Percentiles rank a stretch among this genome's conserved stretches.
These are phyloP conservation scores for Boletus sp. DNA, from an alignment of 768 basidiomycete genomes.

Conservation along the genomic window DNA sequence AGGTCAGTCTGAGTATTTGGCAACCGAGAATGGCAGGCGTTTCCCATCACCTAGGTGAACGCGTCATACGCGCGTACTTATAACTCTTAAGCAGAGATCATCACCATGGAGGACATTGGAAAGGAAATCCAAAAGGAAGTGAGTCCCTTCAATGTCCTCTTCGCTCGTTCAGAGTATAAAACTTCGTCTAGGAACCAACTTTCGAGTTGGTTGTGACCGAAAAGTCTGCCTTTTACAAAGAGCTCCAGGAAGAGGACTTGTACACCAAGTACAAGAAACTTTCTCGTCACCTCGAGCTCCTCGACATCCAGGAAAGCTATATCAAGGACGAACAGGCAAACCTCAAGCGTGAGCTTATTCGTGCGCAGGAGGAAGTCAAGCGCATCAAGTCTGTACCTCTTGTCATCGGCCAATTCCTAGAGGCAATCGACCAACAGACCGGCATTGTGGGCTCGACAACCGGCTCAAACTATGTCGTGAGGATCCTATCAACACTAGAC, in stretches of 20 bases:
- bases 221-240: slow-evolving; percentile 82
- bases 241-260: slow-evolving; percentile 87
- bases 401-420: slow-evolving; percentile 98
- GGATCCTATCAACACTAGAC: slow-evolving; percentile 95
- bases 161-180: slow-evolving; percentile 1
- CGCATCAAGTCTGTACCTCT: slow-evolving; percentile 98
- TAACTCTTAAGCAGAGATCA: slow-evolving; percentile 10
- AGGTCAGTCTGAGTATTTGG: neutral
- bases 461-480: slow-evolving; percentile 96
- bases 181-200: slow-evolving; percentile 68
- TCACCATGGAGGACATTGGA: slow-evolving; percentile 82
- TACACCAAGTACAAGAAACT: slow-evolving; percentile 98
- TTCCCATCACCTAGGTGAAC: slow-evolving; percentile 30
- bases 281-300: slow-evolving; percentile 90
- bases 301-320: slow-evolving; percentile 92
- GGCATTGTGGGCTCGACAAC: slow-evolving; percentile 98
- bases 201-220: slow-evolving; percentile 86
- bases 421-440: slow-evolving; percentile 96
- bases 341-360: slow-evolving; percentile 94
- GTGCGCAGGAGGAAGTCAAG: slow-evolving; percentile 99
- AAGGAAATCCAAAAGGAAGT: slow-evolving; percentile 83
- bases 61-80: slow-evolving; percentile 22
- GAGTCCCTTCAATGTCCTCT: slow-evolving; percentile 23
- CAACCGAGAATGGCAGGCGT: slow-evolving; percentile 22
- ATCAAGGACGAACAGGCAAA: slow-evolving; percentile 99